Evolutionary conservation across 768 basidiomycete genomes (phyloP), one percentile per base, ranked within the genome.

Genomic region (Russula lepida): DNA sequence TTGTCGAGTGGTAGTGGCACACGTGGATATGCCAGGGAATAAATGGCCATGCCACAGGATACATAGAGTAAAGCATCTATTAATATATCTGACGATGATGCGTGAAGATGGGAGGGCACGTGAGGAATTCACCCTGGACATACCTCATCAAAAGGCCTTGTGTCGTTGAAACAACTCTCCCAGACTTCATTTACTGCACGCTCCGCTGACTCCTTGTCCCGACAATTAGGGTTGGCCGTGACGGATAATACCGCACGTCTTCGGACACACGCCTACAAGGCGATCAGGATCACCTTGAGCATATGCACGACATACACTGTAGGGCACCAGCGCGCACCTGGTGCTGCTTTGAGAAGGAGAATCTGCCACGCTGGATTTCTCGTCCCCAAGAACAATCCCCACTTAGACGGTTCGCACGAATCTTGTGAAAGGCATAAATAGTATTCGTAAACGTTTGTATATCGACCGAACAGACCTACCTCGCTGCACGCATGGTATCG

Each of bases 401-500:
- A 64, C 91, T 91, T 53, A 98, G 73, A 71, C 84, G 95, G 64
- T 93, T 95, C 0, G 97, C 95, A 47, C 97, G 86, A 70, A 99
- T 97, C 95, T 98, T 70, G 35, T 48, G 27, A 23, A 55, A 12
- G n/a, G 28, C 37, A 60, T 30, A 47, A 46, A 54, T 21, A 47
- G 49, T 32, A 61, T 51, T 56, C 51, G 54, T n/a, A 9, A 44
- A 39, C 39, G 33, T n/a, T 48, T 21, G 51, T 54, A 47, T 56
- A 56, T 52, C n/a, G n/a, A n/a, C n/a, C n/a, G 37, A 53, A 17
- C 6, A 46, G 27, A 75, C 84, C 68, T 65, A 95, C 95, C 83
- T 98, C 95, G 69, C 89, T 92, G 72, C 97, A 99, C 3, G 95
- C 97, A 71, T 97, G 93, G 75, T 97, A 94, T 60, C 92, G 76